These are phyloP conservation scores for Phytopythium vexans DNA, from an alignment of 352 stramenopile species.

Conservation along the genomic window DNA sequence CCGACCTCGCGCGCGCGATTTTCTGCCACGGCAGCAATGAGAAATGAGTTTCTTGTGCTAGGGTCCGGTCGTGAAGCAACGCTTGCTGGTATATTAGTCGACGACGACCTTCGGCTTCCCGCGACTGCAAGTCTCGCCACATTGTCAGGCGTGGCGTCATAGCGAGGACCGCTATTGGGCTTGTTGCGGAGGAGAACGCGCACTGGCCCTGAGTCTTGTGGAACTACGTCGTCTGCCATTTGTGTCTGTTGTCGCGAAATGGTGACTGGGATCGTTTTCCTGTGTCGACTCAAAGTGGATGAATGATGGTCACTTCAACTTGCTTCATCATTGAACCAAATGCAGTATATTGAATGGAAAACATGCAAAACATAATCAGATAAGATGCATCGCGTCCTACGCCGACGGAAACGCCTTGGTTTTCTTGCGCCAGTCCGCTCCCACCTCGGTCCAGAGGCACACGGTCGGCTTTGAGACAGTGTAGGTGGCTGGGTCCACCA, in stretches of 20 bases:
- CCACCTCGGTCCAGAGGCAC: constrained; percentile 33
- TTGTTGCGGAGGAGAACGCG: constrained; percentile 33
- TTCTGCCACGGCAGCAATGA: constrained; percentile 59
- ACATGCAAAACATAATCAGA: neutral
- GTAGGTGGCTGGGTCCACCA: constrained; percentile 21
- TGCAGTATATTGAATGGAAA: neutral
- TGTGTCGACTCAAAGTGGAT: constrained; percentile 4
- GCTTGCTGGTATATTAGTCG: constrained; percentile 15
- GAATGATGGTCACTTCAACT: constrained; percentile 48
- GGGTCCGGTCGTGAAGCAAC: constrained; percentile 13
- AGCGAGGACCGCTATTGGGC: constrained; percentile 22
- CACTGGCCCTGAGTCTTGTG: neutral
- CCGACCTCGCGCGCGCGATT: constrained; percentile 60
- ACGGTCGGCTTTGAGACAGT: constrained; percentile 22
- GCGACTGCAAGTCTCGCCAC: constrained; percentile 9
- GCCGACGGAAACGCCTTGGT: constrained; percentile 30
- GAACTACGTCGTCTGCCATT: constrained; percentile 12
- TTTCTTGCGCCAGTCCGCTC: constrained; percentile 29
- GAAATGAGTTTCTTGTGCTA: constrained; percentile 29
- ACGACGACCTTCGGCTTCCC: constrained; percentile 6
- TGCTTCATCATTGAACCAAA: neutral
- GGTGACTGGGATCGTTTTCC: constrained; percentile 8
- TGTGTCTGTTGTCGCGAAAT: constrained; percentile 11
- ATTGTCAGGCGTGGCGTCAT: constrained; percentile 22
- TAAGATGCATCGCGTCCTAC: constrained; percentile 7